Conservation (phyloP, 73 alveolate species). For the Tetrahymena elliotti region DNA sequence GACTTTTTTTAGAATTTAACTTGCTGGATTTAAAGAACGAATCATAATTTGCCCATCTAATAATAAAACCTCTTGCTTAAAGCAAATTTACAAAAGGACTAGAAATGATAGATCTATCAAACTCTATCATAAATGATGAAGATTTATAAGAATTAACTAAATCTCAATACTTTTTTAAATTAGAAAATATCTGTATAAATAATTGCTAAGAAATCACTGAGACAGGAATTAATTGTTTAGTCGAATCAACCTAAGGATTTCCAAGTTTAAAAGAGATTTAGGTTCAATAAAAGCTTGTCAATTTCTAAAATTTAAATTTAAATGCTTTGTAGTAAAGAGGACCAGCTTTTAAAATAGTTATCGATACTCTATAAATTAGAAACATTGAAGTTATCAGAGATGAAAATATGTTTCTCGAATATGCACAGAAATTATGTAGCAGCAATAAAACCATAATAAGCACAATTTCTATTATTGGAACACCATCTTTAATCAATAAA, state of each 20-base stretch:
- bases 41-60: neutral
- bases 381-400: neutral
- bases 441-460: neutral
- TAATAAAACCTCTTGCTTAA: neutral
- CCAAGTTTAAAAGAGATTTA: neutral
- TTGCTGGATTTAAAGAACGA: neutral
- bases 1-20: neutral
- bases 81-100: neutral
- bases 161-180: neutral
- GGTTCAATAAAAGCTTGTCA: neutral
- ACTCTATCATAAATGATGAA: neutral
- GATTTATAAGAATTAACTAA: neutral
- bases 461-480: neutral
- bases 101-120: neutral
- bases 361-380: neutral
- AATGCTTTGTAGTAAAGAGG: neutral
- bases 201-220: neutral
- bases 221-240: neutral
- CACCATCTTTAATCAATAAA: neutral
- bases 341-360: neutral
- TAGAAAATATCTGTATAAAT: neutral
- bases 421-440: neutral
- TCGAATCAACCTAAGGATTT: neutral
- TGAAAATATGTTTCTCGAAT: neutral
- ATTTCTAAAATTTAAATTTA: neutral